These are phyloP conservation scores for Daldinia grandis DNA, from an alignment of 495 filamentous ascomycete species.

Conservation along the genomic window DNA sequence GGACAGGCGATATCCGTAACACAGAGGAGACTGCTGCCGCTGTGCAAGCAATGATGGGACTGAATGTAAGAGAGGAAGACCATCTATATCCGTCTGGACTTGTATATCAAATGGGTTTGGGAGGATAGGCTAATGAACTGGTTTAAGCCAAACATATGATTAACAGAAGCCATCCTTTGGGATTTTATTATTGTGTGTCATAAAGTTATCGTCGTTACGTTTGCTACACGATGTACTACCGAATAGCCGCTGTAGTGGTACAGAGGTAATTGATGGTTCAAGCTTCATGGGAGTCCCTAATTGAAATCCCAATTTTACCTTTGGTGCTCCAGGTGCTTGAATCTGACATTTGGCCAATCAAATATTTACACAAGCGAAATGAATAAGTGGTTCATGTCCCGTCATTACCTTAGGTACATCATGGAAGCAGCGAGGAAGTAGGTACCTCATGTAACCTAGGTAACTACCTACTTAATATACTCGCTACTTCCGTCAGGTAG, in stretches of 20 bases:
- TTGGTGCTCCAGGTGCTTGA: not conserved
- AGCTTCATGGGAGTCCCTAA: no score
- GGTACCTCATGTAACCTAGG: no score
- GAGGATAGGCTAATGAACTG: not conserved
- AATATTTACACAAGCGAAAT: not conserved
- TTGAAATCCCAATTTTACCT: no score
- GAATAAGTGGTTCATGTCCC: not conserved
- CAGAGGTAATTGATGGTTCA: not conserved
- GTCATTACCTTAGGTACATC: not conserved
- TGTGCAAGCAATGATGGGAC: constrained; percentile 3
- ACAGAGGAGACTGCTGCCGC: not conserved
- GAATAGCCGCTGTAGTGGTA: not conserved
- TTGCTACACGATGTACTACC: not conserved
- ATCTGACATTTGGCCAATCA: not conserved
- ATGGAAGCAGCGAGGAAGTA: not conserved
- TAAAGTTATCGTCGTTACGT: not conserved
- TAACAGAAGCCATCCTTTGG: no score
- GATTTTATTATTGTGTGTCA: no score
- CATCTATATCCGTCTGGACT: not conserved
- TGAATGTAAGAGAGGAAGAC: not conserved
- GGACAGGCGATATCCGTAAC: constrained; percentile 1
- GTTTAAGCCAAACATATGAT: not conserved
- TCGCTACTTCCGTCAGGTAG: not conserved
- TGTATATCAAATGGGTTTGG: not conserved
- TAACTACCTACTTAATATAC: no score